Evolutionary conservation across 306 rosid species (phyloP), one percentile per base, ranked within the genome.

Genomic region (Geum urbanum): DNA sequence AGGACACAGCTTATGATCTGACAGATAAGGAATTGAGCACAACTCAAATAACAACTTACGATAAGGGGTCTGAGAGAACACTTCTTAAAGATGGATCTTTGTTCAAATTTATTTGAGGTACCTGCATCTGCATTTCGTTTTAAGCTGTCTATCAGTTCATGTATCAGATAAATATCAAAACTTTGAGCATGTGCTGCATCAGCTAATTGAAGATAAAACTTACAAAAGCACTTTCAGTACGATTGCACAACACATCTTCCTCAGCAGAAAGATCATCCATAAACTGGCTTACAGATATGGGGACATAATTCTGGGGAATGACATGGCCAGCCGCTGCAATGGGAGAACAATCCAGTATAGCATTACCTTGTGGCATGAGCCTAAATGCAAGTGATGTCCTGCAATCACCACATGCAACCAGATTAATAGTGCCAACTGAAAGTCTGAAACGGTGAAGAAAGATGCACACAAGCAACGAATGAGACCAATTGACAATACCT

Each of bases 191-290:
- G 22, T 27, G 71, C 61, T 47, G 50, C 70, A 53, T 49, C 55
- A 51, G 44, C 59, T 47, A 70, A 60, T 63, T 46, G 72, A 74
- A 76, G 71, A 67, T 72, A 79, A 48, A 74, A 80, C 97, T 81
- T 80, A 92, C 98, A 72, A 71, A 82, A 75, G 80, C 75, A 80
- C 47, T 82, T 72, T 83, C 91, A 39, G 91, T 74, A 71, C 74
- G 87, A 86, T 78, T 82, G 63, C 88, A 86, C 65, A 84, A 75
- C 56, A 86, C 81, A 73, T 94, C 98, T 71, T 87, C 92, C 76
- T 91, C 99, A 10, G 99, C 89, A 72, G 97, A 87, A 78, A 94
- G 96, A 72, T 85, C 95, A 70, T 94, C 99, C 99, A 94, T 94
- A 83, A 91, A 94, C 85, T 94, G 97, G 92, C 99, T 94, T 58